phyloP scores from a whole-genome alignment of 495 filamentous ascomycete genomes.

The Bryoglossum gracile region DNA sequence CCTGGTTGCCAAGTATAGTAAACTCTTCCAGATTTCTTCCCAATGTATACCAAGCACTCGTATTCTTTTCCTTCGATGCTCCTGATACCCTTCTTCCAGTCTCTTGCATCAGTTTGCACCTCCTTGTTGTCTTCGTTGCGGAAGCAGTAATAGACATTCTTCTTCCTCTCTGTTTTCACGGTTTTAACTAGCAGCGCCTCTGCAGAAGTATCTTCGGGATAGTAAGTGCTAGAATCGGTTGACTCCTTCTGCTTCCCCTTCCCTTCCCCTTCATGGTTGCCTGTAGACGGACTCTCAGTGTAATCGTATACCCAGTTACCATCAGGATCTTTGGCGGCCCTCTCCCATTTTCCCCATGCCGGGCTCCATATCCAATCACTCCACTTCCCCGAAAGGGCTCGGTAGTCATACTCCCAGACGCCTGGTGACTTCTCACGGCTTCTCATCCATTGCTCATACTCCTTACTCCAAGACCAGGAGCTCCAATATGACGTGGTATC shows the following conservation, averaged over 20 bases:
- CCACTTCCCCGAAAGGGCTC: not conserved
- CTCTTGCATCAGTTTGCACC: not conserved
- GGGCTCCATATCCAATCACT: not conserved
- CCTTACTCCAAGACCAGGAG: not conserved
- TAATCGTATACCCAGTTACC: slow-evolving; percentile 1
- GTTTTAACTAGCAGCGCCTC: not conserved
- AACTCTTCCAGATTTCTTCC: slow-evolving; percentile 2
- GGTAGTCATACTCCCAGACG: not conserved
- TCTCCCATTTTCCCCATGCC: not conserved
- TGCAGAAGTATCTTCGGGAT: too few relatives aligned
- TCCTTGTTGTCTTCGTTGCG: not conserved
- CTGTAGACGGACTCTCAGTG: not conserved
- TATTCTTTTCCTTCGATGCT: not conserved
- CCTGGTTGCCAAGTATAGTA: not conserved
- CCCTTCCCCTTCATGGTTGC: not conserved
- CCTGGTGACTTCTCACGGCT: slow-evolving; percentile 3
- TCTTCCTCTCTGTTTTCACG: not conserved
- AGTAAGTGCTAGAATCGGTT: not conserved
- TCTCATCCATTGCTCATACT: not conserved
- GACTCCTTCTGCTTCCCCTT: too few relatives aligned
- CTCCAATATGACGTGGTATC: slow-evolving; percentile 1
- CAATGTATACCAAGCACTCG: not conserved
- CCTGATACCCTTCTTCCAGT: not conserved
- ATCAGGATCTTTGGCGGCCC: not conserved
- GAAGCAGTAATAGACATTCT: not conserved